Conservation (phyloP, 768 basidiomycete genomes). For the Mycena sanguinolenta region DNA sequence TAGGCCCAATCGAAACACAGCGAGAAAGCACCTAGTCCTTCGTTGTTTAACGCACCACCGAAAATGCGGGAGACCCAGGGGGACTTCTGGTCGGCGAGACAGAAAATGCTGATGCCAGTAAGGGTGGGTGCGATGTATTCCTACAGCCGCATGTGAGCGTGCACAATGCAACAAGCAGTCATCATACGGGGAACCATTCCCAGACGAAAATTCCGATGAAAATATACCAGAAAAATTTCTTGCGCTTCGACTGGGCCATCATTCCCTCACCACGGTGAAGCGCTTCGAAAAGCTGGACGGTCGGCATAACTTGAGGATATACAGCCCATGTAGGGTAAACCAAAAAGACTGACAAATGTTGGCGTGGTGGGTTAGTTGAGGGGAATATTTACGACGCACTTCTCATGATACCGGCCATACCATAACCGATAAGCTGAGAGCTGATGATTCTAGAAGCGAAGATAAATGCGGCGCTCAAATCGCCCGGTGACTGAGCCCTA, state of each 20-base stretch:
- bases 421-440: conserved; percentile 56
- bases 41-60: conserved; percentile 66
- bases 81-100: conserved; percentile 55
- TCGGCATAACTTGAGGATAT: conserved; percentile 56
- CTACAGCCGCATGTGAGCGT: too few relatives aligned
- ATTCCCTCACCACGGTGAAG: conserved; percentile 58
- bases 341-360: conserved; percentile 53
- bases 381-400: neutral
- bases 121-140: conserved; percentile 44
- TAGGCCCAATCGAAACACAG: conserved; percentile 71
- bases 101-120: conserved; percentile 63
- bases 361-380: neutral
- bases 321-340: conserved; percentile 62
- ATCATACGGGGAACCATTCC: conserved; percentile 46
- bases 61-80: conserved; percentile 60
- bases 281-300: conserved; percentile 58
- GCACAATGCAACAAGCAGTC: too few relatives aligned
- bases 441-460: too few relatives aligned
- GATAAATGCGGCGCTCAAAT: too few relatives aligned
- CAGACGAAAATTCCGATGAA: conserved; percentile 57
- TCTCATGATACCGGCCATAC: conserved; percentile 52
- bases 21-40: conserved; percentile 67
- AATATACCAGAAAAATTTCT: conserved; percentile 64
- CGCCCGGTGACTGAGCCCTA: too few relatives aligned
- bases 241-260: conserved; percentile 52